Base-by-base conservation (phyloP, 352 stramenopile species). In the Phytopythium mirpurense region DNA sequence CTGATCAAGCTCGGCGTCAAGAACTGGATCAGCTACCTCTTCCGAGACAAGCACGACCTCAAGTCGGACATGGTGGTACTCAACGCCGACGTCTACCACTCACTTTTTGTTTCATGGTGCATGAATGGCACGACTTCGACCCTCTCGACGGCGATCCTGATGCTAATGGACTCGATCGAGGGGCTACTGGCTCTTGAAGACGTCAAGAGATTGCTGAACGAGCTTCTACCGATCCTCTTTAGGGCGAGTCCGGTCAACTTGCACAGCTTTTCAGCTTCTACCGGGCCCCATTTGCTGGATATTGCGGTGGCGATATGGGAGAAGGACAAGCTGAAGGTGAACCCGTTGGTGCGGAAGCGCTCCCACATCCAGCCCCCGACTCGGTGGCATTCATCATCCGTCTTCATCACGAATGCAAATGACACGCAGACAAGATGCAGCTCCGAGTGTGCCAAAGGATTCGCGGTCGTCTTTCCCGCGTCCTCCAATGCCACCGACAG, bases 41-140 rank as follows among this genome's bases (percentile, higher is more conserved):
- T 60, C 36, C 51, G 48, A 0, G 26, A 43, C 45, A 64, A 63
- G 56, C 57, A 65, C 19, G 61, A 73, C 36, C 42, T 59, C 19
- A 62, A 62, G 6, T 51, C 51, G 5, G 65, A 69, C 42, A 56
- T 72, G 24, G 57, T 70, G 27, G 43, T 67, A 19, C 40, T 72
- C 12, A 66, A 69, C 19, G 51, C 46, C 16, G 54, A 72, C 46
- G 46, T 67, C 31, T 66, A 58, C 41, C 60, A 68, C 49, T 38
- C 57, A 5, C 32, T 72, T 1, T 72, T 62, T 24, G 46, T 69
- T 4, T 64, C 54, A 0, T 60, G 54, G 50, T 73, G 65, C 45
- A 62, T 67, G 57, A 53, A 70, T 15, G 47, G 41, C 40, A 54
- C 61, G 11, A 46, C 9, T 1, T 65, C 65, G 2, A 42, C 14